Base-by-base conservation (phyloP, 768 basidiomycete genomes). In the Russula vinacea region DNA sequence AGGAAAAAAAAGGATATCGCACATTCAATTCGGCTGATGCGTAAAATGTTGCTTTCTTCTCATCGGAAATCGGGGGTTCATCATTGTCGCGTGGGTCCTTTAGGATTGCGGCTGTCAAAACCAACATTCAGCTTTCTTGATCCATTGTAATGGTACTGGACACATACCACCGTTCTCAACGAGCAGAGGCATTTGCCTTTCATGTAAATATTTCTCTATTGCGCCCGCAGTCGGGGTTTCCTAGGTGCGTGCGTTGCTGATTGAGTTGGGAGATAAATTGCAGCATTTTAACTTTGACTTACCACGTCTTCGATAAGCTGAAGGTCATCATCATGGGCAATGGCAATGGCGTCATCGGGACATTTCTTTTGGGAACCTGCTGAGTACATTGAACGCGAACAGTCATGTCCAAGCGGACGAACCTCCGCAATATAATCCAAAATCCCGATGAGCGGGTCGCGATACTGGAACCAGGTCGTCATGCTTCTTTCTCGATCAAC, bases 401-500 rank as follows among this genome's bases (percentile, higher is more conserved):
- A 5, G 17, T 3, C 24, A 44, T 19, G n/a, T 7, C 11, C 9
- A n/a, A 7, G 19, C 10, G 8, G 17, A 62, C 65, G 32, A 56
- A 57, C 64, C 55, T 62, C 53, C 10, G 49, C 53, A 35, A 62
- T 57, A 37, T 62, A 65, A 39, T 62, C 61, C 22, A 65, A 50
- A 26, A 62, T 24, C 3, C 39, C 53, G 14, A 55, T 26, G 32
- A 65, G 55, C 2, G 64, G 64, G 19, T 65, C 60, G 24, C 37
- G 26, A 37, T 50, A 33, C 64, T 65, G 32, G 5, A 54, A 32
- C 29, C 53, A 26, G 33, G 32, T 16, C 5, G 3, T 47, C 19
- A 29, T 37, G 10, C 10, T 17, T 39, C 22, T 22, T 26, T 35
- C 32, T n/a, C 1, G 24, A 37, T n/a, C 57, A 49, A 4, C 3